phyloP scores from a whole-genome alignment of 1,284 basidiomycete species.

The Mycena sp. region DNA sequence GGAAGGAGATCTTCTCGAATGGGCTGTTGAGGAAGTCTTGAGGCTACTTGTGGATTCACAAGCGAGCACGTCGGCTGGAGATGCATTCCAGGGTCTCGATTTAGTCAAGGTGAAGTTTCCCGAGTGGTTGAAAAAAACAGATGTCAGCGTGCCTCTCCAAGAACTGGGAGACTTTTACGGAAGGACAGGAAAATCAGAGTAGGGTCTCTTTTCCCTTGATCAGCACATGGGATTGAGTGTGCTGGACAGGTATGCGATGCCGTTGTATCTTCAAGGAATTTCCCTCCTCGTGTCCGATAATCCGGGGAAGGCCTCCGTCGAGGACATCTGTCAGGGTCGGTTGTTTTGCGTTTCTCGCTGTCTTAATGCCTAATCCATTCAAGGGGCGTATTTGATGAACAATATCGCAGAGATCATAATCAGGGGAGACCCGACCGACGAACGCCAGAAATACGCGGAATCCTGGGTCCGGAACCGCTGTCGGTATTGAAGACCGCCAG shows the following conservation, averaged over 20 bases:
- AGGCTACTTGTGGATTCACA: conserved; percentile 45
- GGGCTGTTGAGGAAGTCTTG: conserved; percentile 70
- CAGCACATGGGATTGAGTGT: neutral
- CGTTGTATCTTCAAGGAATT: conserved; percentile 72
- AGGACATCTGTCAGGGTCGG: conserved; percentile 70
- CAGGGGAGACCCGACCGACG: conserved; percentile 54
- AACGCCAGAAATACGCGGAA: conserved; percentile 64
- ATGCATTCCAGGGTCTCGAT: conserved; percentile 29
- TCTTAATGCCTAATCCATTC: neutral
- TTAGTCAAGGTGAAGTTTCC: conserved; percentile 68
- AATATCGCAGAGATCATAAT: conserved; percentile 70
- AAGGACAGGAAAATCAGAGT: conserved; percentile 68
- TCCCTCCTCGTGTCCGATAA: conserved; percentile 69
- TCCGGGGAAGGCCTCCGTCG: conserved; percentile 48
- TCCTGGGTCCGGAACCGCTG: conserved; percentile 65
- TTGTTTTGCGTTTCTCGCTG: too few species aligned
- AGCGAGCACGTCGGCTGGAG: conserved; percentile 29
- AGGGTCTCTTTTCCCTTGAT: conserved; percentile 37
- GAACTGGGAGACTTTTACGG: conserved; percentile 73
- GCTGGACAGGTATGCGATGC: conserved; percentile 67
- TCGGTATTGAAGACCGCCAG: conserved; percentile 55
- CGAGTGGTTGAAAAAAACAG: conserved; percentile 65
- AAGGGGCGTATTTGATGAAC: conserved; percentile 78
- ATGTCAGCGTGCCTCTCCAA: conserved; percentile 77
- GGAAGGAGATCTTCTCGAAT: conserved; percentile 69